Evolutionary conservation across 768 basidiomycete species (phyloP), one percentile per base, ranked within the genome.

Genomic region (Hebeloma cylindrosporum): DNA sequence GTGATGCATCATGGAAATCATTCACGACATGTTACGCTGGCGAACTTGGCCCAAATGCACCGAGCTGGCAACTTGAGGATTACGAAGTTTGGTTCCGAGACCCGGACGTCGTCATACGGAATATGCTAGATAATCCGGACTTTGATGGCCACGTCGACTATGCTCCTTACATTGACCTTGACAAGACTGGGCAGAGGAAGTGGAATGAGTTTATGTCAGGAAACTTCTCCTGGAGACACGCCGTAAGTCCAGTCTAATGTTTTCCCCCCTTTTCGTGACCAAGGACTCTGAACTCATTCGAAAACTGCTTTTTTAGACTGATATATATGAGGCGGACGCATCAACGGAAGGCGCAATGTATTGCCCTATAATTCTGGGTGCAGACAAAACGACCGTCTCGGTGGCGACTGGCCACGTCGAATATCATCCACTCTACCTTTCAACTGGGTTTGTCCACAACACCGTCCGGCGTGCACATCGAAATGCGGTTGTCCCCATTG

Each of bases 171-270:
- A 27, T 50, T 30, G 53, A 29, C 9, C 7, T 45, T 21, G 48
- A 54, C 18, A 39, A 26, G 17, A 28, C 40, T 0, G 61, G 61
- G 0, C 47, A 66, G n/a, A 50, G 64, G 0, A 55, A 45, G 1
- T 70, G 53, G 47, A 45, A 32, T 23, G 58, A 75, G 43, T 55
- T 74, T 9, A 72, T 77, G 69, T 72, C 71, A 0, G 72, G 20
- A 4, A 65, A 2, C 57, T 66, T 25, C 71, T 62, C 63, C 0
- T 75, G 68, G 68, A 44, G 52, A 5, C 69, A 75, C 34, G 60
- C 61, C 8, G 70, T 70, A 54, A 6, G n/a, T n/a, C n/a, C n/a
- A n/a, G n/a, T n/a, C n/a, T n/a, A n/a, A n/a, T n/a, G n/a, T n/a
- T n/a, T n/a, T n/a, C n/a, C n/a, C n/a, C n/a, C n/a, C n/a, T n/a